A percentile compares a stretch with the other conserved stretches of the same genome.
Conservation (phyloP, 306 rosid species). For the Malus orientalis region DNA sequence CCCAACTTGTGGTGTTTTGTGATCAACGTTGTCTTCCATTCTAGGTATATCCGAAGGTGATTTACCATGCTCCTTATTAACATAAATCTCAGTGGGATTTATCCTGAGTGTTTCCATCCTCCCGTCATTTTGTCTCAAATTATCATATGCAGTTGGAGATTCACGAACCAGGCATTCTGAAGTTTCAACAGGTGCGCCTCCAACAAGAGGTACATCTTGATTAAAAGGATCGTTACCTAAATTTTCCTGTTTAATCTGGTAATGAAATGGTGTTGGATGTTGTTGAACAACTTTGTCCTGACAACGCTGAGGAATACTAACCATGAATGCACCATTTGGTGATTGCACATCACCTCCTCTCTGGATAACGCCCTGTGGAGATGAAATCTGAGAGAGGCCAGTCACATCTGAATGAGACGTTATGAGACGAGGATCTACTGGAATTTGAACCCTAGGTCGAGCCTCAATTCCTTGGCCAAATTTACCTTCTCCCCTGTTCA, state of each 20-base stretch:
- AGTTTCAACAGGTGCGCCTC: constrained; percentile 29
- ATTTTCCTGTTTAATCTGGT: constrained; percentile 31
- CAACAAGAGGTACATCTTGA: constrained; percentile 24
- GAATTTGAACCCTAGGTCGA: constrained; percentile 34
- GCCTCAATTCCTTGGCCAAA: constrained; percentile 42
- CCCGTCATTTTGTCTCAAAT: constrained; percentile 45
- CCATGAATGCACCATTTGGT: constrained; percentile 30
- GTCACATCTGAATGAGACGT: constrained; percentile 24
- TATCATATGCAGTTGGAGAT: constrained; percentile 40
- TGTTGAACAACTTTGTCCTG: constrained; percentile 34
- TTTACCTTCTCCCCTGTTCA: constrained; percentile 36
- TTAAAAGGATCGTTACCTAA: constrained; percentile 20
- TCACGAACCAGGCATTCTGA: constrained; percentile 35
- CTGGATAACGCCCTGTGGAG: constrained; percentile 25
- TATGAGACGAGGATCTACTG: constrained; percentile 37
- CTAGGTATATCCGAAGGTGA: constrained; percentile 29
- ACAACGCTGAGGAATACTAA: constrained; percentile 21
- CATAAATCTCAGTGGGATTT: constrained; percentile 29
- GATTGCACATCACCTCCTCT: constrained; percentile 35
- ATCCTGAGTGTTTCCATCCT: constrained; percentile 36
- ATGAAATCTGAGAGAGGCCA: constrained; percentile 23
- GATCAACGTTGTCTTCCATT: constrained; percentile 35
- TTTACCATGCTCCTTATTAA: constrained; percentile 26
- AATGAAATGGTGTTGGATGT: constrained; percentile 27
- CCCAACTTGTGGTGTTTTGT: constrained; percentile 12